phyloP scores from a whole-genome alignment of 139 green algal species.

The Nannochloris sp. region DNA sequence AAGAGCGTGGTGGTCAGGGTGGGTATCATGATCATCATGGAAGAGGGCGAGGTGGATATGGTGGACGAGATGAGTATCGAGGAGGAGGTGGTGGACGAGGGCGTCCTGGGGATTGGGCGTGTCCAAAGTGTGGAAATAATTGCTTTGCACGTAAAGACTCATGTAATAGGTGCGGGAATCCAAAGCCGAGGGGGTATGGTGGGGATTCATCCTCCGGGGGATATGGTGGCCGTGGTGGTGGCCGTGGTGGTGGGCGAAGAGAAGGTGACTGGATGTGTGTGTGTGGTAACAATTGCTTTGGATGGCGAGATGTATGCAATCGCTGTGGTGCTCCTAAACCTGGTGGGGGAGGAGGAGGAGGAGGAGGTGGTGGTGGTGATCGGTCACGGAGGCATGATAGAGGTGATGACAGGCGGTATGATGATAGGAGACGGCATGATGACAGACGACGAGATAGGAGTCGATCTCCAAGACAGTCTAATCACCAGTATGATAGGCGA shows the following conservation, averaged over 20 bases:
- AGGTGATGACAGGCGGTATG: neutral
- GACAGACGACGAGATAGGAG: slow-evolving; percentile 1
- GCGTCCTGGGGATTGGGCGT: slow-evolving; percentile 64
- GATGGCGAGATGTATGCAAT: slow-evolving; percentile 60
- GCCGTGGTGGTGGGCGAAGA: neutral
- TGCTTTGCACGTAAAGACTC: slow-evolving; percentile 58
- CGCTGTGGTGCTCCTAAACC: slow-evolving; percentile 50
- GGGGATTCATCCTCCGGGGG: slow-evolving; percentile 4
- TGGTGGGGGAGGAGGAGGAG: slow-evolving; percentile 2
- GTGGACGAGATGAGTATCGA: slow-evolving; percentile 5
- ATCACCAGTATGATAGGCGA: neutral
- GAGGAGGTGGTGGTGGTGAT: neutral
- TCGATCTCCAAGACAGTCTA: neutral
- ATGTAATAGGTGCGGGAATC: slow-evolving; percentile 67
- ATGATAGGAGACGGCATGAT: neutral
- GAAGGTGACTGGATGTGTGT: slow-evolving; percentile 66
- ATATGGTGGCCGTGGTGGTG: slow-evolving; percentile 6
- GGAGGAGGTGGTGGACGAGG: neutral
- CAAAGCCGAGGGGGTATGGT: slow-evolving; percentile 26
- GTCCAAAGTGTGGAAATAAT: slow-evolving; percentile 68
- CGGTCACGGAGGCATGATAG: neutral
- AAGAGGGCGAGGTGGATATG: slow-evolving; percentile 9
- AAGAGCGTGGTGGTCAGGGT: slow-evolving; percentile 7
- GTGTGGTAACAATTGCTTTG: slow-evolving; percentile 78
- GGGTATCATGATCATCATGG: neutral